These are phyloP conservation scores for Xylariales sp. DNA, from an alignment of 2,329 filamentous ascomycete genomes.

Conservation along the genomic window DNA sequence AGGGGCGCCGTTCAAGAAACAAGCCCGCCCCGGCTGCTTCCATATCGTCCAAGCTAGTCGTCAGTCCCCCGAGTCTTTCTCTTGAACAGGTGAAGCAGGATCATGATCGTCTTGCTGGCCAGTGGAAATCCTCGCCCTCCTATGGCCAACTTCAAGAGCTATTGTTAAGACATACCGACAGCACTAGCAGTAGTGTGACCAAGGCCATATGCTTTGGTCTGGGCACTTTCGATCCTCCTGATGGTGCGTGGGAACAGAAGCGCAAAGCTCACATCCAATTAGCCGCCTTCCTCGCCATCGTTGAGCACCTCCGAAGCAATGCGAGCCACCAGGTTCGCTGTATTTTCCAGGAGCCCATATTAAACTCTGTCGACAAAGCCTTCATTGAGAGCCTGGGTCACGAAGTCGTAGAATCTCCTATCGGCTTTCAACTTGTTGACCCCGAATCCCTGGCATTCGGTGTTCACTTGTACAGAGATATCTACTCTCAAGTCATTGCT, in stretches of 20 bases:
- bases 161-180: constrained; percentile 41
- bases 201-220: constrained; percentile 66
- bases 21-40: not conserved
- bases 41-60: not conserved
- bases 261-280: constrained; percentile 64
- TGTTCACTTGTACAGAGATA: constrained; percentile 67
- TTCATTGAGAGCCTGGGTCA: constrained; percentile 69
- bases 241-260: constrained; percentile 59
- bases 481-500: constrained; percentile 64
- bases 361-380: constrained; percentile 59
- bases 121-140: constrained; percentile 47
- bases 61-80: constrained; percentile 38
- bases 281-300: constrained; percentile 62
- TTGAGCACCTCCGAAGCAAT: constrained; percentile 47
- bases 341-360: constrained; percentile 66
- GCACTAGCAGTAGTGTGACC: constrained; percentile 44
- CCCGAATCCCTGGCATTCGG: constrained; percentile 67
- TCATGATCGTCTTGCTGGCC: constrained; percentile 39
- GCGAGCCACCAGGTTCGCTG: constrained; percentile 54
- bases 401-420: constrained; percentile 61
- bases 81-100: constrained; percentile 43
- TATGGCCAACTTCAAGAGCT: constrained; percentile 52
- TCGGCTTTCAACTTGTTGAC: constrained; percentile 63
- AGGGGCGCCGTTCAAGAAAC: constrained; percentile 31
- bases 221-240: constrained; percentile 64